A percentile compares a stretch with the other conserved stretches of the same genome.
Evolutionary conservation across 2,329 filamentous ascomycete genomes (phyloP).

Genomic region (Ambrosiella xylebori): DNA sequence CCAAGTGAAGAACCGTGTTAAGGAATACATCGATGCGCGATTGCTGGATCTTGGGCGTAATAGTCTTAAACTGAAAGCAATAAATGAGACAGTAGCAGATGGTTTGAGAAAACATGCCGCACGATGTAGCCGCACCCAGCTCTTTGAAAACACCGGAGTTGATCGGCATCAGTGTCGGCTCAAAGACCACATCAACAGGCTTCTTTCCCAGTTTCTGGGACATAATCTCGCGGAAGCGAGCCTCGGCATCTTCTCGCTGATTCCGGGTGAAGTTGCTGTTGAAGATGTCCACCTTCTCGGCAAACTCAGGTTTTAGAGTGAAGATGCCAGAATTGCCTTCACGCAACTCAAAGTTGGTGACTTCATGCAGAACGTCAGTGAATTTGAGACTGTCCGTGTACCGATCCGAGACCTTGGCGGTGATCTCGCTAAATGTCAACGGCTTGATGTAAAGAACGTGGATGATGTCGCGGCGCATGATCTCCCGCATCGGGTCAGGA

Average conservation of each 20-base stretch:
- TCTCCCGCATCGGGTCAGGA: conserved; percentile 41
- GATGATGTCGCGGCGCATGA: conserved; percentile 74
- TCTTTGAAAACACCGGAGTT: conserved; percentile 58
- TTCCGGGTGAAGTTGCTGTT: conserved; percentile 95
- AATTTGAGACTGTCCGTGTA: conserved; percentile 82
- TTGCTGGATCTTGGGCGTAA: conserved; percentile 56
- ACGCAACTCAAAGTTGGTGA: conserved; percentile 76
- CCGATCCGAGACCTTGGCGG: conserved; percentile 69
- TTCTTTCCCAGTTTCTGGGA: conserved; percentile 74
- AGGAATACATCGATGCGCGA: conserved; percentile 83
- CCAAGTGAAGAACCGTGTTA: conserved; percentile 76
- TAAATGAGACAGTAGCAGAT: conserved; percentile 80
- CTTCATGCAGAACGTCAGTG: conserved; percentile 64
- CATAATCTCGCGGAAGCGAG: conserved; percentile 70
- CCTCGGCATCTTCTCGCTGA: conserved; percentile 87
- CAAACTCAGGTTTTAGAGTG: conserved; percentile 69
- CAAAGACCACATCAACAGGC: conserved; percentile 71
- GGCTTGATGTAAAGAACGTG: conserved; percentile 95
- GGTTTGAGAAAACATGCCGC: conserved; percentile 74
- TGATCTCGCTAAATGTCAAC: conserved; percentile 83
- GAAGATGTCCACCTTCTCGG: conserved; percentile 86
- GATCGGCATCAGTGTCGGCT: conserved; percentile 67
- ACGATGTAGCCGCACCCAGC: conserved; percentile 64
- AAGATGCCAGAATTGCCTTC: conserved; percentile 93
- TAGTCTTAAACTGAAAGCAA: conserved; percentile 48